A percentile compares a stretch with the other conserved stretches of the same genome.
phyloP scores from a whole-genome alignment of 2,329 filamentous ascomycete species.

The Pestalotiopsis sp. region DNA sequence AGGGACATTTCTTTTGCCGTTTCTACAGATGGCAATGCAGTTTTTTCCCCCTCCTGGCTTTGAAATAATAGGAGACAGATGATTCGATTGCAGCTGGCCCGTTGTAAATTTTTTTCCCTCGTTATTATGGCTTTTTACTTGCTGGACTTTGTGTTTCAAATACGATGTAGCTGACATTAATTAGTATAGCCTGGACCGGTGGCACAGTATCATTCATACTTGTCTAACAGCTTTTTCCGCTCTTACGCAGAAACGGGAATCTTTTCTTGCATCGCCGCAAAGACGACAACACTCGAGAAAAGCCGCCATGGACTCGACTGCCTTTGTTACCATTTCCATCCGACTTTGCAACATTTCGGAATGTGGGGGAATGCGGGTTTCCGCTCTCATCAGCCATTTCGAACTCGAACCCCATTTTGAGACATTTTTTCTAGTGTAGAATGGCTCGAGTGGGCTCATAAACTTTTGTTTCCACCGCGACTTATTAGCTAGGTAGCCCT shows the following conservation, averaged over 20 bases:
- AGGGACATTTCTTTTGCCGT: not conserved
- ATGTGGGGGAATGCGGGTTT: not conserved
- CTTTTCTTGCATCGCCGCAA: too few relatives aligned
- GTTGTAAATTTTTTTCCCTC: too few relatives aligned
- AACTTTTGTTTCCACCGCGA: not conserved
- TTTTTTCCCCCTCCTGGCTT: not conserved
- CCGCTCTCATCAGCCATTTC: not conserved
- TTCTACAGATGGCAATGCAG: not conserved
- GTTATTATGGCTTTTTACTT: too few relatives aligned
- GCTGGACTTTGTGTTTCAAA: too few relatives aligned
- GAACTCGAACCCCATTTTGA: not conserved
- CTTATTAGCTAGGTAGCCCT: not conserved
- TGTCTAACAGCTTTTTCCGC: too few relatives aligned
- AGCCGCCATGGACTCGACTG: not conserved
- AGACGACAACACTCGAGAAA: too few relatives aligned
- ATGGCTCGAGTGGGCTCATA: not conserved
- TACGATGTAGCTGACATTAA: too few relatives aligned
- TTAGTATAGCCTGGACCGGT: too few relatives aligned
- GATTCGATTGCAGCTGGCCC: not conserved
- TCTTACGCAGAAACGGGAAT: too few relatives aligned
- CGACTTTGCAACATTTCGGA: not conserved
- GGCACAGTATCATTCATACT: too few relatives aligned
- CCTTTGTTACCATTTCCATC: not conserved
- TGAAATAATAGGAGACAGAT: not conserved
- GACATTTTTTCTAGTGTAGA: not conserved